Evolutionary conservation across 345 rosid species (phyloP), one percentile per base, ranked within the genome.

Genomic region (Salix koriyanagi): DNA sequence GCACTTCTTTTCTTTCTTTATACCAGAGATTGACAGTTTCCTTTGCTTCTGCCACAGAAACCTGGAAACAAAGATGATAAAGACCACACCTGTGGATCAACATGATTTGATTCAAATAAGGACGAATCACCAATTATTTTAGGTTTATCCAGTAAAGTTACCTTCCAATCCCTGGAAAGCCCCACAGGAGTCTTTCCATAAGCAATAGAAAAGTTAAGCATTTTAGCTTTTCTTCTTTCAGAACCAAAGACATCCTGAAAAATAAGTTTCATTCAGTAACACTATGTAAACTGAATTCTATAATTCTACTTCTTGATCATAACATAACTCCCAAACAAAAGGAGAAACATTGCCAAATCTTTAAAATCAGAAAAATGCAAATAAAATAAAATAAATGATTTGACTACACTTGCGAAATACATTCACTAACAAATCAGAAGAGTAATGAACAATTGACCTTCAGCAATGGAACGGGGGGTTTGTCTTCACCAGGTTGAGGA

Each of bases 201-300:
- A 4, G 99, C 99, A 81, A 96, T 96, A 30, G 99, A 96, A 79
- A 96, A 96, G 86, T 96, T 96, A 6, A 96, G 97, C 99, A 96
- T 96, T 83, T 96, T 96, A 41, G 97, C 94, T 83, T 93, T 91
- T 82, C 97, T 87, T 84, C 96, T 85, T 84, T 92, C 94, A n/a
- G 96, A 90, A 67, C 77, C 93, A 83, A 88, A 93, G 68, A 90
- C 91, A 79, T 93, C 96, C 96, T 92, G 82, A 69, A 79, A 56
- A 61, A 79, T 52, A 77, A 18, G 73, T 70, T 44, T 60, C 74
- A 75, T 64, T 36, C 70, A 80, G 26, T 50, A 11, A 80, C 9
- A 21, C 44, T 58, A 14, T 32, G 62, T 23, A 54, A 44, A 23
- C 39, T 19, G 32, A 71, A 71, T 48, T 26, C 58, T n/a, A 19